phyloP scores from a whole-genome alignment of 495 filamentous ascomycete genomes.

The Cladorrhinum samala region DNA sequence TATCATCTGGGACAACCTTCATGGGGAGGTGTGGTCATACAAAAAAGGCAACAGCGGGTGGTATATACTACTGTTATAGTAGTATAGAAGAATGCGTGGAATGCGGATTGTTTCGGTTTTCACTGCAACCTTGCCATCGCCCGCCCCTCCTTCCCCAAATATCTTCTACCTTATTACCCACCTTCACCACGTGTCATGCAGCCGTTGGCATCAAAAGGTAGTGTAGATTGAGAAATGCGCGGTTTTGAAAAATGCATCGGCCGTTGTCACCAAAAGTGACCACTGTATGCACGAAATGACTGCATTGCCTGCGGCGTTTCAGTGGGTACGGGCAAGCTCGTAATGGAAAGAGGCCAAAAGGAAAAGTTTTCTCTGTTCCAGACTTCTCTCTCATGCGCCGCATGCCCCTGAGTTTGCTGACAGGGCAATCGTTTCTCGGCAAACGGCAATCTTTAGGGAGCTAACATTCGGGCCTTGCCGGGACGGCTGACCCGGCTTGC shows the following conservation, averaged over 20 bases:
- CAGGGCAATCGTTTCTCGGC: slow-evolving; percentile 9
- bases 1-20: background rate
- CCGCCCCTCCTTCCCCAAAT: background rate
- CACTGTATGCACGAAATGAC: too few species aligned
- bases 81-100: too few species aligned
- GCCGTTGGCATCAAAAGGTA: slow-evolving; percentile 20
- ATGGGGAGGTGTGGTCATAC: background rate
- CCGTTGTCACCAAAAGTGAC: too few species aligned
- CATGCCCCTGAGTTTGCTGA: slow-evolving; percentile 9
- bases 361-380: slow-evolving; percentile 7
- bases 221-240: slow-evolving; percentile 3
- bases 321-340: too few species aligned
- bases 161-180: slow-evolving; percentile 4
- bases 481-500: slow-evolving; percentile 1
- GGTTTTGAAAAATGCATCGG: slow-evolving; percentile 5
- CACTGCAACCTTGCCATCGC: too few species aligned
- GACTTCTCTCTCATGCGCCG: slow-evolving; percentile 7
- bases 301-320: too few species aligned
- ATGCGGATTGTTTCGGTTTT: background rate
- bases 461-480: slow-evolving; percentile 16
- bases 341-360: too few species aligned
- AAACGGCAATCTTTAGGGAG: slow-evolving; percentile 1
- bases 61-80: too few species aligned
- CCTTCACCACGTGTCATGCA: slow-evolving; percentile 29
- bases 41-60: background rate